These are phyloP conservation scores for Veloboletus limbatus DNA, from an alignment of 1,284 basidiomycete genomes.

Conservation along the genomic window DNA sequence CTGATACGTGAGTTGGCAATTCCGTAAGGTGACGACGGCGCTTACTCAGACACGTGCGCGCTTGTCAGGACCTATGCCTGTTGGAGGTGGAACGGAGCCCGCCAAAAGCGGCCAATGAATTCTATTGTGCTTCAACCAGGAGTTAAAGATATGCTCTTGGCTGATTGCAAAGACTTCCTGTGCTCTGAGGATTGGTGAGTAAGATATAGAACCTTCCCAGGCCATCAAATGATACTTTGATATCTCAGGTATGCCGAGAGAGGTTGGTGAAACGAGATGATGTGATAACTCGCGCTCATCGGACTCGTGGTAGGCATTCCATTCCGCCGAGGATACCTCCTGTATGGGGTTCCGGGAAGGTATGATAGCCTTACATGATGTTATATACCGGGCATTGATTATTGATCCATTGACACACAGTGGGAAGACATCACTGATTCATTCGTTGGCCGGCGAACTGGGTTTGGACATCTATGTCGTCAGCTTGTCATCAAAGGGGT, in stretches of 20 bases:
- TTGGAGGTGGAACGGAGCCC: constrained; percentile 84
- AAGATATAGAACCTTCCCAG: constrained; percentile 8
- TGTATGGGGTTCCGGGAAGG: constrained; percentile 84
- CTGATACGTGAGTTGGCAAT: constrained; percentile 65
- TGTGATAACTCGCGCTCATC: constrained; percentile 21
- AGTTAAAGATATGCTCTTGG: constrained; percentile 82
- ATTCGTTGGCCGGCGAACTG: constrained; percentile 82
- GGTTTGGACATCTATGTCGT: constrained; percentile 88
- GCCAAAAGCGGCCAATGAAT: constrained; percentile 82
- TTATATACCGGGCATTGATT: constrained; percentile 9
- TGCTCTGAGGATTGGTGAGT: constrained; percentile 78
- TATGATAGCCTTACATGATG: constrained; percentile 31
- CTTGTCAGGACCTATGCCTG: constrained; percentile 57
- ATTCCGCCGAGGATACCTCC: constrained; percentile 79
- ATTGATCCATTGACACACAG: constrained; percentile 36
- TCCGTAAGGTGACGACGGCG: constrained; percentile 8
- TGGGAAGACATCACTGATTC: constrained; percentile 81
- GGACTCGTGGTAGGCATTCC: constrained; percentile 60
- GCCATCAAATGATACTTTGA: constrained; percentile 12
- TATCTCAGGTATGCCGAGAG: constrained; percentile 74
- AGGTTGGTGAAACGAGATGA: constrained; percentile 46
- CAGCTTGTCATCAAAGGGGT: constrained; percentile 81
- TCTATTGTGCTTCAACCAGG: constrained; percentile 82
- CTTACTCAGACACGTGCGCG: constrained; percentile 5
- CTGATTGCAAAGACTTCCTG: constrained; percentile 81